Evolutionary conservation across 345 rosid species (phyloP).

Genomic region (Salix purpurea): DNA sequence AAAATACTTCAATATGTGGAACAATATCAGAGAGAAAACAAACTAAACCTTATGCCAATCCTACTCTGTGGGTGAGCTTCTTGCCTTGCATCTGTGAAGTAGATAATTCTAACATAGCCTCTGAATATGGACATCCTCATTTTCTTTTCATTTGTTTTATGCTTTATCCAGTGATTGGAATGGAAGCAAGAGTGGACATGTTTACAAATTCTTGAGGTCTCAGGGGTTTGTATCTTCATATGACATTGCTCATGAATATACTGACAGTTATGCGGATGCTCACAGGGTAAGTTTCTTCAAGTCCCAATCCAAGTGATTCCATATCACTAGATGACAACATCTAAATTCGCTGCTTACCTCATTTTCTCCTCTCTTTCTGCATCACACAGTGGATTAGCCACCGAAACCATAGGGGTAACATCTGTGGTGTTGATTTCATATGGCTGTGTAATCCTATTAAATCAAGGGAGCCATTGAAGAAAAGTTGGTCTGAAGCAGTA

Average conservation of each 20-base stretch:
- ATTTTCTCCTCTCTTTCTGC: not conserved
- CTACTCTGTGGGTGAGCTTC: constrained; percentile 77
- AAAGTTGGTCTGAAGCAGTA: constrained; percentile 69
- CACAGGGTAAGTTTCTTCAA: constrained; percentile 53
- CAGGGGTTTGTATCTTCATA: constrained; percentile 92
- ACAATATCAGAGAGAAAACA: constrained; percentile 61
- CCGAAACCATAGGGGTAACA: constrained; percentile 89
- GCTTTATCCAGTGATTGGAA: constrained; percentile 76
- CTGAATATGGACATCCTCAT: not conserved
- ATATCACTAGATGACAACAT: not conserved
- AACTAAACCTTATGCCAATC: constrained; percentile 54
- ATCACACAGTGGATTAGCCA: constrained; percentile 87
- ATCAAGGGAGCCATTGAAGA: constrained; percentile 49
- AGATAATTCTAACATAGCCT: not conserved
- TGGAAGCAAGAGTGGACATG: constrained; percentile 96
- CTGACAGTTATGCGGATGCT: constrained; percentile 73
- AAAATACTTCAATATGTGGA: constrained; percentile 74
- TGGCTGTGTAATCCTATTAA: constrained; percentile 76
- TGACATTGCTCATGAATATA: constrained; percentile 83
- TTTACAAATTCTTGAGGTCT: constrained; percentile 88
- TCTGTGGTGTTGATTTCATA: constrained; percentile 97
- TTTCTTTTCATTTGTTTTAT: not conserved
- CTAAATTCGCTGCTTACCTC: not conserved
- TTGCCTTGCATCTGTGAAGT: not conserved
- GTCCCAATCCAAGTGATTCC: not conserved